Evolutionary conservation across 148 eudicot genomes (phyloP).

Genomic region (Silene conica): DNA sequence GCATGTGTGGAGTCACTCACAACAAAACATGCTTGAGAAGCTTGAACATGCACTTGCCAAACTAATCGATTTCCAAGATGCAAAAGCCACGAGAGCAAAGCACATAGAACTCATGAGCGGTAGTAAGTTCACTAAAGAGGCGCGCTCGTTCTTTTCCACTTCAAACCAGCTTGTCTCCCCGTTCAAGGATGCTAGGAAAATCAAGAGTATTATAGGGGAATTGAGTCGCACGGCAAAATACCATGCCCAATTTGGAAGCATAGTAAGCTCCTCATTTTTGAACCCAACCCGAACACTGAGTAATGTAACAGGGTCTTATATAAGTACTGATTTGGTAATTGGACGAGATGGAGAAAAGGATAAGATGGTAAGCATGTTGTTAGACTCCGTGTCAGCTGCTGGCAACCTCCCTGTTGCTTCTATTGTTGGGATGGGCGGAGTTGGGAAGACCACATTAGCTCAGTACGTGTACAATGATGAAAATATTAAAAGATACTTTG

Average conservation of each 20-base stretch:
- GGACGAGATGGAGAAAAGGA: conserved; percentile 12
- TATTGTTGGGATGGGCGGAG: conserved; percentile 17
- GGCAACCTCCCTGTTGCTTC: neutral
- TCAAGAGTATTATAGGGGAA: neutral
- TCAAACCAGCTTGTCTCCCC: conserved; percentile 12
- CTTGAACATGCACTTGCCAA: neutral
- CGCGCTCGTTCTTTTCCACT: neutral
- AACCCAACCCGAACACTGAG: neutral
- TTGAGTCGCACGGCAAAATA: neutral
- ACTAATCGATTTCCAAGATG: conserved; percentile 9
- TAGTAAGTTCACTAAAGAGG: neutral
- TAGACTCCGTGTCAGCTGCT: neutral
- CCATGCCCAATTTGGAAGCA: neutral
- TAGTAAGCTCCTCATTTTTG: neutral
- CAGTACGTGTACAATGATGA: conserved; percentile 8
- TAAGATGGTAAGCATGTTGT: neutral
- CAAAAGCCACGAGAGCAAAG: neutral
- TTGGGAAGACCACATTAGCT: conserved; percentile 18
- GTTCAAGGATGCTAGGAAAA: neutral
- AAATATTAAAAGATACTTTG: conserved; percentile 4
- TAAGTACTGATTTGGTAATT: neutral
- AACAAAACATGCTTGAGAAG: neutral
- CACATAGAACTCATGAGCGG: neutral
- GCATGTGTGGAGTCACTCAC: neutral
- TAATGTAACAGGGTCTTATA: neutral